A percentile compares a stretch with the other conserved stretches of the same genome.
These are phyloP conservation scores for Miscanthus lutarioriparius DNA, from an alignment of 176 grass and related monocot species.

Conservation along the genomic window DNA sequence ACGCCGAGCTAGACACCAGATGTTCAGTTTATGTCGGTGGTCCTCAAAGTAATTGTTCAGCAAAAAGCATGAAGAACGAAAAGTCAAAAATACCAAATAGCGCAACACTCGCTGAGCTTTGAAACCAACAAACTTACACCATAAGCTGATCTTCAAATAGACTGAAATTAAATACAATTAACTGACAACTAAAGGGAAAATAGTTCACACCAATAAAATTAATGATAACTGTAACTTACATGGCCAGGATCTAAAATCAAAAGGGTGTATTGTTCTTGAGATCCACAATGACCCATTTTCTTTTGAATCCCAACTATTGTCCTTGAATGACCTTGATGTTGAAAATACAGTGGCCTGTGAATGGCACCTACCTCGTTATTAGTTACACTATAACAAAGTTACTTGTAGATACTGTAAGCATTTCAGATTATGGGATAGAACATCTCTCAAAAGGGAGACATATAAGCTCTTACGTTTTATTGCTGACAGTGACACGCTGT, in stretches of 20 bases:
- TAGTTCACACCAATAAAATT: not conserved
- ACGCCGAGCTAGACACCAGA: not conserved
- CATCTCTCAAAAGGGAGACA: not conserved
- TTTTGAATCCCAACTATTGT: constrained; percentile 98
- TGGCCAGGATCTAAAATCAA: constrained; percentile 83
- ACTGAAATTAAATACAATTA: not conserved
- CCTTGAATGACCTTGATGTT: constrained; percentile 95
- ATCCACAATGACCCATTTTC: constrained; percentile 53
- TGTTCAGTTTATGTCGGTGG: not conserved
- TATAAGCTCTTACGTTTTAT: constrained; percentile 70
- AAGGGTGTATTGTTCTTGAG: constrained; percentile 55
- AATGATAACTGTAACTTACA: constrained; percentile 49
- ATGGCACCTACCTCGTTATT: not conserved
- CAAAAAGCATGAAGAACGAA: not conserved
- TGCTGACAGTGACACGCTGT: constrained; percentile 51
- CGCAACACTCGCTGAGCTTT: not conserved
- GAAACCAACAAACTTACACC: not conserved
- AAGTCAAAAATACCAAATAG: not conserved
- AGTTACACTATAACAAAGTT: constrained; percentile 11
- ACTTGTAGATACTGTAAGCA: not conserved
- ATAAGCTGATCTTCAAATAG: not conserved
- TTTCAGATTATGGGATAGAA: constrained; percentile 30
- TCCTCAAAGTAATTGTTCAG: not conserved
- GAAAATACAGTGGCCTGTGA: constrained; percentile 84
- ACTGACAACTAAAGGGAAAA: not conserved